Conservation (phyloP, 352 stramenopile species). For the Phytophthora agathidicida region DNA sequence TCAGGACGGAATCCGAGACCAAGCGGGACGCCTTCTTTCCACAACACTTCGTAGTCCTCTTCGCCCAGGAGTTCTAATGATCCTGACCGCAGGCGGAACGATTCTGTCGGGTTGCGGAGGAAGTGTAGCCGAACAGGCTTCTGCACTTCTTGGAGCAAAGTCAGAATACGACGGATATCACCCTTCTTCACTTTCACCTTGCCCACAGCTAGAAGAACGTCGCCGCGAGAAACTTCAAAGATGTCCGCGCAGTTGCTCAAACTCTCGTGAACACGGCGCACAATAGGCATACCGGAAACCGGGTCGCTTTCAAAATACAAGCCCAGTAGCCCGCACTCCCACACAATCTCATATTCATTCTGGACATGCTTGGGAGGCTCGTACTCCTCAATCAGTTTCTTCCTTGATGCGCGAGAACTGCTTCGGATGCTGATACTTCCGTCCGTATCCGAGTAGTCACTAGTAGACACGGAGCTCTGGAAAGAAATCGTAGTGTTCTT, state of each 20-base stretch:
- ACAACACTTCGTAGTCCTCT: conserved; percentile 89
- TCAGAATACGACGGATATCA: conserved; percentile 79
- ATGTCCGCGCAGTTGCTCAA: conserved; percentile 89
- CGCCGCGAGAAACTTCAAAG: conserved; percentile 80
- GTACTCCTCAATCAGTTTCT: conserved; percentile 66
- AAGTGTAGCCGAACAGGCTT: conserved; percentile 85
- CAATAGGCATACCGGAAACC: conserved; percentile 82
- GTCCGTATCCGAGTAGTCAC: conserved; percentile 66
- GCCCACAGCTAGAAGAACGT: conserved; percentile 79
- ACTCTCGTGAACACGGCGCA: conserved; percentile 87
- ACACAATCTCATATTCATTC: conserved; percentile 90
- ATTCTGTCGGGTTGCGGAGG: conserved; percentile 73
- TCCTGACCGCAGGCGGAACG: conserved; percentile 67
- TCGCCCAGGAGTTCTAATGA: conserved; percentile 79
- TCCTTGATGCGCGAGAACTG: conserved; percentile 58
- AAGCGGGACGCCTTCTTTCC: conserved; percentile 85
- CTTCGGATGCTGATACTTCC: conserved; percentile 48
- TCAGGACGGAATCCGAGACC: conserved; percentile 83
- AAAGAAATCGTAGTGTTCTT: conserved; percentile 64
- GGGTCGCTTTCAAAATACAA: conserved; percentile 88
- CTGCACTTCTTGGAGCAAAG: conserved; percentile 80
- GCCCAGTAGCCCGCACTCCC: conserved; percentile 82
- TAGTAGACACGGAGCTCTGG: conserved; percentile 59
- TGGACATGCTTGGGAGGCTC: conserved; percentile 67
- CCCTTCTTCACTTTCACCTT: conserved; percentile 82